phyloP scores from a whole-genome alignment of 208 protist species.

The Naegleria fowleri region DNA sequence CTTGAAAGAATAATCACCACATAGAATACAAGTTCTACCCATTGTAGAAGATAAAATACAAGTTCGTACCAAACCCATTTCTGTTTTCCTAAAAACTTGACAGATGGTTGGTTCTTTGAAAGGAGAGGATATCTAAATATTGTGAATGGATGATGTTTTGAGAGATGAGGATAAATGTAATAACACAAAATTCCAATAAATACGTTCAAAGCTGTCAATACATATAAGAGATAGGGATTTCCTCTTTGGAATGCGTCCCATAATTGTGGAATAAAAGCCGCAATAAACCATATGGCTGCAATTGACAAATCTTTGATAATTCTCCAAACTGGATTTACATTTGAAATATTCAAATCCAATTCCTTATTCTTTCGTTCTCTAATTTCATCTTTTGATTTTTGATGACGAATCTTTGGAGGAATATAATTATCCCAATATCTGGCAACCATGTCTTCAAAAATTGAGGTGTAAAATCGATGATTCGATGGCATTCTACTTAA shows the following conservation, averaged over 20 bases:
- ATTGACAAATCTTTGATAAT: not conserved
- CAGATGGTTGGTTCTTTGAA: not conserved
- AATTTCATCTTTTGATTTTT: not conserved
- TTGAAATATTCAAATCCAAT: not conserved
- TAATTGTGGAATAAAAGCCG: not conserved
- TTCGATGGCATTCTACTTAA: not conserved
- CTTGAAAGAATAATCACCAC: not conserved
- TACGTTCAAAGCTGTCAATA: not conserved
- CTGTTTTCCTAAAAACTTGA: not conserved
- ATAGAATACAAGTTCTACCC: not conserved
- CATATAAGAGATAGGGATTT: not conserved
- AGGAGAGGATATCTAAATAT: not conserved
- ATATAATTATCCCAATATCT: not conserved
- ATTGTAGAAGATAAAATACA: not conserved
- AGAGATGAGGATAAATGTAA: constrained; percentile 6
- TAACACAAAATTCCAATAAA: not conserved
- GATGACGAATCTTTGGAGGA: not conserved
- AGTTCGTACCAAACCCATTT: constrained; percentile 13
- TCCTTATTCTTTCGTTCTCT: not conserved
- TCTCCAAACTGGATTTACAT: not conserved
- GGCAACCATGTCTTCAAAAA: not conserved
- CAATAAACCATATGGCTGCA: not conserved
- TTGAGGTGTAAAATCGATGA: not conserved
- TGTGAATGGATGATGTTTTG: constrained; percentile 10
- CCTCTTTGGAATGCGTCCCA: not conserved